Evolutionary conservation across 306 rosid species (phyloP).

Genomic region (Erythrophleum fordii): DNA sequence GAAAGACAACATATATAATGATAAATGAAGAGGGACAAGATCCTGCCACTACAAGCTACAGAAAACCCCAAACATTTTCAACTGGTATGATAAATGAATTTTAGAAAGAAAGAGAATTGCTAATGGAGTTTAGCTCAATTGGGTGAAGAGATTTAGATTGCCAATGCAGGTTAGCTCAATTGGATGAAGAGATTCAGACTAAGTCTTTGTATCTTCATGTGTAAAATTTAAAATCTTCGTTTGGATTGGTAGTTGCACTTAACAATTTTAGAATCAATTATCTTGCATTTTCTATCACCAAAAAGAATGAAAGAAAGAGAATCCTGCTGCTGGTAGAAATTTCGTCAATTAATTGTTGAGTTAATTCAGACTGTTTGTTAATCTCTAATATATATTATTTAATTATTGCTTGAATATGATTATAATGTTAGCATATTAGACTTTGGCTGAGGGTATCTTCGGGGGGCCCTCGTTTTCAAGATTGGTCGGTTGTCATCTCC

Average conservation of each 20-base stretch:
- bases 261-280: not conserved
- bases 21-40: too few species aligned
- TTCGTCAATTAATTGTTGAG: not conserved
- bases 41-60: too few species aligned
- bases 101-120: too few species aligned
- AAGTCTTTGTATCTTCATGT: too few species aligned
- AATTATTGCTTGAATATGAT: constrained; percentile 10
- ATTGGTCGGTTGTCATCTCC: constrained; percentile 62
- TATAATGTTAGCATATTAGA: not conserved
- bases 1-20: not conserved
- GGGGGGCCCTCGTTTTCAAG: constrained; percentile 38
- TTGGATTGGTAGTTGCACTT: not conserved
- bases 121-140: too few species aligned
- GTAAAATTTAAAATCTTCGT: not conserved
- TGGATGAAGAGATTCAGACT: too few species aligned
- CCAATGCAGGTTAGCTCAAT: too few species aligned
- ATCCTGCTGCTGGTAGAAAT: not conserved
- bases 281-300: not conserved
- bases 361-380: not conserved
- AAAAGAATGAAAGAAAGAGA: not conserved
- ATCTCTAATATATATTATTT: not conserved
- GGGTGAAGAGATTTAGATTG: too few species aligned
- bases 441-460: constrained; percentile 33
- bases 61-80: too few species aligned
- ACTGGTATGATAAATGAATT: not conserved